Conservation (phyloP, 164 flowering plant species). For the Nymphaea thermarum region DNA sequence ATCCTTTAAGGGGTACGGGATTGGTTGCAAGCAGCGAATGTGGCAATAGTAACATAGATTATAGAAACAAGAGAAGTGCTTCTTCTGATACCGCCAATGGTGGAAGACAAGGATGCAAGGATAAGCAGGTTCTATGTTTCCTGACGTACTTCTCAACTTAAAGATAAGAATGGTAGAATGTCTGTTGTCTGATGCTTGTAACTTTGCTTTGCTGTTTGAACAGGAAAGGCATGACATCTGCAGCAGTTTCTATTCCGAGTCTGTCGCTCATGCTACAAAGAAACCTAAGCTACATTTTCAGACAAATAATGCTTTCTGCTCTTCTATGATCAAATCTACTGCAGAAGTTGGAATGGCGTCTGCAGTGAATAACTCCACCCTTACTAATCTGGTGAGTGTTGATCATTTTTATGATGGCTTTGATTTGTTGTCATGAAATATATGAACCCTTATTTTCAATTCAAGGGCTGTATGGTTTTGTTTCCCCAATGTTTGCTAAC, state of each 20-base stretch:
- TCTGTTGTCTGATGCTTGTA: neutral
- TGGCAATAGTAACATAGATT: neutral
- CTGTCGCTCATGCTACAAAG: neutral
- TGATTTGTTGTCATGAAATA: no score
- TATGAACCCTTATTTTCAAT: no score
- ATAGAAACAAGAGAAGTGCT: neutral
- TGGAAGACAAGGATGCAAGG: conserved; percentile 8
- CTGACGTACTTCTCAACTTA: conserved; percentile 7
- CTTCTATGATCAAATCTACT: neutral
- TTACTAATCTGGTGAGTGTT: neutral
- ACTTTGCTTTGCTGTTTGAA: neutral
- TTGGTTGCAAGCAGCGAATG: neutral
- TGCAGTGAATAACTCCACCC: neutral
- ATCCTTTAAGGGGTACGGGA: neutral
- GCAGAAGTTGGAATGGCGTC: neutral
- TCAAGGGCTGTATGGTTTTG: no score
- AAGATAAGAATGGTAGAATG: conserved; percentile 10
- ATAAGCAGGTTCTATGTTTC: conserved; percentile 10
- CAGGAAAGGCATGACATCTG: neutral
- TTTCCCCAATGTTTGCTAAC: no score
- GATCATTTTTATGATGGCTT: neutral
- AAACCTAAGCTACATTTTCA: neutral
- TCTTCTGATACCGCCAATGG: neutral
- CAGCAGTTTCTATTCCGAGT: neutral
- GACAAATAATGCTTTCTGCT: neutral